Conservation (phyloP, 179 eudicot genomes). For the Beta macrorhiza region DNA sequence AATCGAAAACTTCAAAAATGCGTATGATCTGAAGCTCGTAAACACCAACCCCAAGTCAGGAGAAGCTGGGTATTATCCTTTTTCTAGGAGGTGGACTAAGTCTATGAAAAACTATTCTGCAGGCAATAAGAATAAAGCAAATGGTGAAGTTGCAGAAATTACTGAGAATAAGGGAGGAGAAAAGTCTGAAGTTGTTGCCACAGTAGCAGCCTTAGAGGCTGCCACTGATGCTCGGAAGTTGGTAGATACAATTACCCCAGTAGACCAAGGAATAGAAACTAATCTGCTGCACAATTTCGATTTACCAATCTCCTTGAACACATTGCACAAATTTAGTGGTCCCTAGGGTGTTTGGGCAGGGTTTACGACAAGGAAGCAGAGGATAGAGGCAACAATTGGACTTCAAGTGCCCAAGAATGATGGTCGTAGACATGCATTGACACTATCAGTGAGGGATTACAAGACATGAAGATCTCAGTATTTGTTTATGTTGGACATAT, state of each 20-base stretch:
- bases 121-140: slow-evolving; percentile 34
- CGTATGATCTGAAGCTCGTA: slow-evolving; percentile 66
- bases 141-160: slow-evolving; percentile 28
- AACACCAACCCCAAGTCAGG: slow-evolving; percentile 66
- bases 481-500: not conserved
- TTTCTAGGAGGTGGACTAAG: slow-evolving; percentile 97
- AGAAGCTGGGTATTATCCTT: slow-evolving; percentile 95
- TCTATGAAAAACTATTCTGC: slow-evolving; percentile 75
- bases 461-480: slow-evolving; percentile 55
- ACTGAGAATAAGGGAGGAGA: slow-evolving; percentile 24
- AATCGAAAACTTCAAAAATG: slow-evolving; percentile 86
- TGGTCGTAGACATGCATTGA: slow-evolving; percentile 86
- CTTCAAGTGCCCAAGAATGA: slow-evolving; percentile 76
- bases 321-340: slow-evolving; percentile 75
- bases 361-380: slow-evolving; percentile 87
- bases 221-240: slow-evolving; percentile 94
- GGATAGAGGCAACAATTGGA: slow-evolving; percentile 75
- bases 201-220: slow-evolving; percentile 81
- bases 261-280: slow-evolving; percentile 79
- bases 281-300: slow-evolving; percentile 73
- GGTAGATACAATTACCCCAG: slow-evolving; percentile 90
- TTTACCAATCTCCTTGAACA: slow-evolving; percentile 69
- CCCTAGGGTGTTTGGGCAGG: slow-evolving; percentile 73
- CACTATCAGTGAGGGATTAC: slow-evolving; percentile 84
- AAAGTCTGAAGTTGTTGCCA: slow-evolving; percentile 58